Evolutionary conservation across 176 grass and related monocot species (phyloP).

Genomic region (Aegilops umbellulata): DNA sequence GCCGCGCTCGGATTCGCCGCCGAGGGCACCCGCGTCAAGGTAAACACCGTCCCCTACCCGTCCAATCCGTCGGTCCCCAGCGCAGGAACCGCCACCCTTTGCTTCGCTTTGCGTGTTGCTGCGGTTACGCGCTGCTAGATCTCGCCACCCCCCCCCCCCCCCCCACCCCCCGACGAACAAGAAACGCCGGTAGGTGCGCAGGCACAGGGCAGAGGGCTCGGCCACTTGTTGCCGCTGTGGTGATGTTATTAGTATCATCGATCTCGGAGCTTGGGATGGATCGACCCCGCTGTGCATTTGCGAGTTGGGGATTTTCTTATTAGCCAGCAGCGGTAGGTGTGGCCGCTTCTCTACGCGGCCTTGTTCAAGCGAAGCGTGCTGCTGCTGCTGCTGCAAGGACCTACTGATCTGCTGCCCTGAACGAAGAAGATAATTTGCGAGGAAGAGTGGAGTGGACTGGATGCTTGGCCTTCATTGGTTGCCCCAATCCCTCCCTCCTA

Average conservation of each 20-base stretch:
- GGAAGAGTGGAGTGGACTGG: background rate
- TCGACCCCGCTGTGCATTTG: background rate
- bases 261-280: background rate
- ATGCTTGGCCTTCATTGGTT: background rate
- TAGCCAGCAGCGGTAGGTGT: background rate
- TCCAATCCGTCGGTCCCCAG: background rate
- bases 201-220: too few relatives aligned
- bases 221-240: background rate
- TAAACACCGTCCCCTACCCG: background rate
- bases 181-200: background rate
- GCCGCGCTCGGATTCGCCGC: slow-evolving; percentile 91
- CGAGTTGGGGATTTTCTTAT: background rate
- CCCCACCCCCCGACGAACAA: background rate
- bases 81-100: background rate
- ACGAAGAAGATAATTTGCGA: background rate
- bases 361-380: background rate
- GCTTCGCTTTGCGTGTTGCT: background rate
- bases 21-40: slow-evolving; percentile 92
- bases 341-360: background rate
- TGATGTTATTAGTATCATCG: background rate
- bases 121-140: slow-evolving; percentile 1
- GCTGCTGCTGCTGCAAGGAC: background rate
- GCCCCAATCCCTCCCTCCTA: background rate
- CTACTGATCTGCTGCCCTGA: too few relatives aligned
- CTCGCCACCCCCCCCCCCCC: background rate